Conservation (phyloP, 176 grass and related monocot species). For the Eleusine indica region DNA sequence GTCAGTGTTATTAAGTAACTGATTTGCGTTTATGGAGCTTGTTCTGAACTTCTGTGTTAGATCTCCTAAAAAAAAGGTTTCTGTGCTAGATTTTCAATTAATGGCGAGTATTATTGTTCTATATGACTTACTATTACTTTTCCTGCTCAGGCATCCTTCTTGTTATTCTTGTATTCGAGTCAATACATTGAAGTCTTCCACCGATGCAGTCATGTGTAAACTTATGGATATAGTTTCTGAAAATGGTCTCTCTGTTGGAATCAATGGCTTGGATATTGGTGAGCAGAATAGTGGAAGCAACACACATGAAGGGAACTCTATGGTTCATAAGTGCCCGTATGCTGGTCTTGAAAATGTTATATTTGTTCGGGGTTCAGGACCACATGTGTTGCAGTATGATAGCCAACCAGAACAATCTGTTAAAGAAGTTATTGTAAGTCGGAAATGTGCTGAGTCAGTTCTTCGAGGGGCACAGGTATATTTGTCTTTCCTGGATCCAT, state of each 20-base stretch:
- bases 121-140: conserved; percentile 37
- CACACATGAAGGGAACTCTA: conserved; percentile 34
- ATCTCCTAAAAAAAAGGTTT: not conserved
- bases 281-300: conserved; percentile 45
- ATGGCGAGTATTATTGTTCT: conserved; percentile 16
- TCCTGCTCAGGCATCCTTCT: conserved; percentile 70
- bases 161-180: conserved; percentile 88
- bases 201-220: conserved; percentile 60
- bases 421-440: conserved; percentile 92
- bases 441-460: conserved; percentile 96
- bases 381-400: conserved; percentile 61
- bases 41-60: conserved; percentile 19
- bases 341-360: conserved; percentile 74
- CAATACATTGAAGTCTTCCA: conserved; percentile 79
- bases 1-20: not conserved
- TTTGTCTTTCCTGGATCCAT: not conserved
- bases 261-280: conserved; percentile 41
- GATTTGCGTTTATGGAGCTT: conserved; percentile 6
- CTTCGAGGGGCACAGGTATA: conserved; percentile 95
- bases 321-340: conserved; percentile 58
- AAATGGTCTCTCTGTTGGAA: conserved; percentile 41
- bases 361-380: conserved; percentile 83
- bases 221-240: conserved; percentile 52
- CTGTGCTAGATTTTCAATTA: not conserved
- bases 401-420: conserved; percentile 41